Percentiles rank a stretch among this genome's conserved stretches.
Evolutionary conservation across 2,329 filamentous ascomycete genomes (phyloP).

Genomic region (Neurospora sp.): DNA sequence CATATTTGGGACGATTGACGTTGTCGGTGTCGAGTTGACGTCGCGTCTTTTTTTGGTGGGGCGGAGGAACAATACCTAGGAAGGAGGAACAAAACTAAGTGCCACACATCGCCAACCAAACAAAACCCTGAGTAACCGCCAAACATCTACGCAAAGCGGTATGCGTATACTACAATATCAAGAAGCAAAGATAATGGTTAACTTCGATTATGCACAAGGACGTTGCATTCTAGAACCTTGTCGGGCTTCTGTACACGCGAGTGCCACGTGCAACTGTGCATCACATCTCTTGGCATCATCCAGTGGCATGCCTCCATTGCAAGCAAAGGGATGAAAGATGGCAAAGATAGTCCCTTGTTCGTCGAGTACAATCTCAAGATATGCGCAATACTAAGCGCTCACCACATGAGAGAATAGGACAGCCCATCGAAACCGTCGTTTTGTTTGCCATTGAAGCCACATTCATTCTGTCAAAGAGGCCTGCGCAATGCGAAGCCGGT

Average conservation of each 20-base stretch:
- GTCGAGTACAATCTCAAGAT: not conserved
- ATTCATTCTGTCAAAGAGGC: not conserved
- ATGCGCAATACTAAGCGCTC: constrained; percentile 8
- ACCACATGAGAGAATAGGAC: not conserved
- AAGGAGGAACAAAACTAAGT: constrained; percentile 22
- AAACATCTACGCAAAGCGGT: not conserved
- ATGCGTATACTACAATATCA: not conserved
- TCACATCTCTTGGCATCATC: not conserved
- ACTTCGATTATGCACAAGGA: not conserved
- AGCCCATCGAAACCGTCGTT: not conserved
- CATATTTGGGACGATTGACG: not conserved
- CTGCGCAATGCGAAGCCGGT: not conserved
- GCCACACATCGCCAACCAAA: constrained; percentile 1
- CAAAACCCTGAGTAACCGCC: not conserved
- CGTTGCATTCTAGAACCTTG: not conserved
- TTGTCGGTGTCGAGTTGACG: not conserved
- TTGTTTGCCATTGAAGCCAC: not conserved
- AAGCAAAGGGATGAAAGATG: not conserved
- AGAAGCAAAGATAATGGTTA: not conserved
- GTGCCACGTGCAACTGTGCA: not conserved
- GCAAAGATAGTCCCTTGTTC: not conserved
- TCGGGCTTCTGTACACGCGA: not conserved
- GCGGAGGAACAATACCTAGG: constrained; percentile 4
- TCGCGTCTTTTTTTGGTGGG: not conserved
- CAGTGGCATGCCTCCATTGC: not conserved